Evolutionary conservation across 2,329 filamentous ascomycete genomes (phyloP).

Genomic region (Dactylellina haptotyla): DNA sequence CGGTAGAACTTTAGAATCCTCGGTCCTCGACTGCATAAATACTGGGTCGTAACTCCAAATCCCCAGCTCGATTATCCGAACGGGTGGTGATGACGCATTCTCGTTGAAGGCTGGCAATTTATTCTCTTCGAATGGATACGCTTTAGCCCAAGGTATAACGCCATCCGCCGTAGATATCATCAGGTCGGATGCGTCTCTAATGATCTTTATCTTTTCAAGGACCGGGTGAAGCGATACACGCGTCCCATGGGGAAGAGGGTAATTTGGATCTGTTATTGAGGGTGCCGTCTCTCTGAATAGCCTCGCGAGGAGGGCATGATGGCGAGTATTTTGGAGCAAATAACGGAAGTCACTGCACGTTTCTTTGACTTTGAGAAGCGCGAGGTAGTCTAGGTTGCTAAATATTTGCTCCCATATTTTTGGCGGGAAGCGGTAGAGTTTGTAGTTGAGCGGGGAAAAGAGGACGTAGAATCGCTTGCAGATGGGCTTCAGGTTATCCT

Average conservation of each 20-base stretch:
- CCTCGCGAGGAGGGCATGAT: background rate
- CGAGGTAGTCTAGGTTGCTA: background rate
- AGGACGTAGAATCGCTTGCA: background rate
- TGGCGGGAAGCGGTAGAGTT: slow-evolving; percentile 5
- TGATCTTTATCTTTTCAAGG: background rate
- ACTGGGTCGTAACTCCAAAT: too few species aligned
- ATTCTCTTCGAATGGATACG: too few species aligned
- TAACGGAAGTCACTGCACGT: background rate
- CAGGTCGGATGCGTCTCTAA: too few species aligned
- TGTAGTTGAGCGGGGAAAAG: background rate
- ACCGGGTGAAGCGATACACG: background rate
- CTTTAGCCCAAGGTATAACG: too few species aligned
- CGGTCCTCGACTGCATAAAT: too few species aligned
- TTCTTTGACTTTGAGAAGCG: background rate
- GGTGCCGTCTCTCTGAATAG: background rate
- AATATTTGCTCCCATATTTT: slow-evolving; percentile 22
- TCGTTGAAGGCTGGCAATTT: too few species aligned
- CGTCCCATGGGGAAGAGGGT: background rate
- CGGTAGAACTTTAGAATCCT: too few species aligned
- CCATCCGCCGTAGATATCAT: too few species aligned
- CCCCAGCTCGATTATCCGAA: too few species aligned
- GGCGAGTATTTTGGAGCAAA: background rate
- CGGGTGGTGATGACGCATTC: too few species aligned
- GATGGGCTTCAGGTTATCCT: background rate
- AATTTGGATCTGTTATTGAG: background rate